Evolutionary conservation across 495 filamentous ascomycete genomes (phyloP), one percentile per base, ranked within the genome.

Genomic region (Aspergillus saccharolyticus): DNA sequence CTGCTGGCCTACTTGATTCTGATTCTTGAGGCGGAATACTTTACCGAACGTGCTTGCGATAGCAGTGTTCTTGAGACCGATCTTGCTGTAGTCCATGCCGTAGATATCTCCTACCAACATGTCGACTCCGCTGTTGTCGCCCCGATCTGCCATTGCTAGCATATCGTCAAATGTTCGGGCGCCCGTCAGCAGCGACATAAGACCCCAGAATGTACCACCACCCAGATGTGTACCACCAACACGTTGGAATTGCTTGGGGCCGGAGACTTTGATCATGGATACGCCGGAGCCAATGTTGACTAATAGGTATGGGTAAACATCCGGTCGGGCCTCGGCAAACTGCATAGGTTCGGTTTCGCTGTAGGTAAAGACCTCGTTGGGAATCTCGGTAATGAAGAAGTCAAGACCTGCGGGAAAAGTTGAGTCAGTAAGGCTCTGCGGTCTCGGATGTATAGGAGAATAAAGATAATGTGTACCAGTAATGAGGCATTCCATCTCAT

Each of bases 251-350:
- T 89, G 78, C 24, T 84, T 82, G 18, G 91, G 91, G 0, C 91
- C 92, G 1, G 89, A 93, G 5, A 98, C 94, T 69, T 97, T 98
- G 70, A 98, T 88, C 82, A 98, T 97, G n/a, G 86, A 91, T 12
- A 98, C 94, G 25, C 94, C 94, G 25, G 92, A 97, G n/a, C 94
- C 94, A 62, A 98, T 98, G 73, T 98, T 98, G 54, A 98, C 94
- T 30, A 98, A 85, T 19, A 98, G 84, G 66, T 98, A 98, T 0
- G 94, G 94, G 70, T 98, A 98, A 44, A 95, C 88, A 60, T 92
- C 83, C 19, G 83, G 70, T 44, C 80, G 80, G 14, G 89, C 80
- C 53, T 86, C 79, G 57, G 86, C 83, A 67, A 93, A 96, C 58
- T 87, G 81, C 87, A 95, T 95, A 16, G 91, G 90, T 58, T 94